Evolutionary conservation across 306 rosid genomes (phyloP), one percentile per base, ranked within the genome.

Genomic region (Citrullus colocynthis): DNA sequence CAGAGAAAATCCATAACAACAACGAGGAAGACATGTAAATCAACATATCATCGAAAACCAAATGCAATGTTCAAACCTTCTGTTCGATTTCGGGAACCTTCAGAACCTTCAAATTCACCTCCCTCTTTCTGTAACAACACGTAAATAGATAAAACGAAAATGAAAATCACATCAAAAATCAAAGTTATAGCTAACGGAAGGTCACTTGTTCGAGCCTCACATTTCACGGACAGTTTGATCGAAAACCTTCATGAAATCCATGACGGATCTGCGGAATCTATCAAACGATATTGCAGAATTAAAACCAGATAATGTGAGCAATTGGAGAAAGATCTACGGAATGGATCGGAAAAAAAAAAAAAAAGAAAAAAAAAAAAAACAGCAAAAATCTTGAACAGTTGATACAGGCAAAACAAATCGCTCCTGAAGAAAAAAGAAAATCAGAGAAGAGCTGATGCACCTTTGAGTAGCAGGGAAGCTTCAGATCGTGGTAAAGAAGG

Each of bases 181-280:
- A 21, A 21, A 41, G 71, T 75, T 44, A 42, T 75, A 80, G 41
- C 79, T 60, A 44, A 21, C 58, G 30, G 60, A 52, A 39, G 6
- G 60, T 21, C n/a, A 69, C 65, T 54, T 17, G 34, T 61, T 44
- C 2, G 78, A 84, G 78, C 78, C 91, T 87, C 78, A 88, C 98
- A 96, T 91, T 96, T 96, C 99, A 80, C 98, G 96, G 83, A 96
- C 99, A 37, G 99, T 96, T 83, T 96, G 99, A 91, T 96, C 99
- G 85, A 96, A 77, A 45, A 89, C 99, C 92, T 96, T 96, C 96
- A 96, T 92, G 85, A 96, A 92, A 96, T 96, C 99, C 99, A 96
- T 96, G 86, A 75, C 71, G 82, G 88, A 88, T 91, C 89, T 85
- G 88, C 82, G 73, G 75, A 79, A 58, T 63, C 78, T 45, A 24